Conservation (phyloP, 768 basidiomycete species). For the Mycena vulgaris region DNA sequence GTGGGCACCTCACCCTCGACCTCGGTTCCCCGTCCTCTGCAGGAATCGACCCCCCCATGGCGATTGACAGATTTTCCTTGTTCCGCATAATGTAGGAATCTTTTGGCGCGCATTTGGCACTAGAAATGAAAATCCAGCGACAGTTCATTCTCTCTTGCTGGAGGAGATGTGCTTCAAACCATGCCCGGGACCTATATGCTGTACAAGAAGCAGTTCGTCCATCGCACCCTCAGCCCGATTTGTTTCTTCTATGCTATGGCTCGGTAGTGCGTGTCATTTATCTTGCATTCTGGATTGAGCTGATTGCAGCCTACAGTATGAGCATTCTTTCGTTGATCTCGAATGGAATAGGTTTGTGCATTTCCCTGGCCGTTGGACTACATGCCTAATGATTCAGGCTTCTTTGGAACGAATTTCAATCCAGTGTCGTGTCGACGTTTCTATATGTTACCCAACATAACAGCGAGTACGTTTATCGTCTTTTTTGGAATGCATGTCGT, state of each 20-base stretch:
- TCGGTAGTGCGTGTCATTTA: constrained; percentile 14
- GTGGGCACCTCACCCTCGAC: background rate
- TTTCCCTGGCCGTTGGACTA: background rate
- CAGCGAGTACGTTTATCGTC: constrained; percentile 14
- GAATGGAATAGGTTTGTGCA: constrained; percentile 20
- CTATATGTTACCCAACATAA: constrained; percentile 31
- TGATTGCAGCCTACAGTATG: constrained; percentile 2
- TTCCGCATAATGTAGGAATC: constrained; percentile 32
- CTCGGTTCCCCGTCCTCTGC: background rate
- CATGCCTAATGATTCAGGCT: background rate
- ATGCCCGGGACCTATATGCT: constrained; percentile 12
- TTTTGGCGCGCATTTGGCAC: background rate
- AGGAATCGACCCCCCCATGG: constrained; percentile 10
- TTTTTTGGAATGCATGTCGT: background rate
- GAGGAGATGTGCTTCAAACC: constrained; percentile 26
- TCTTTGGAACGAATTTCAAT: constrained; percentile 13
- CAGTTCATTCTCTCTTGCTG: constrained; percentile 28
- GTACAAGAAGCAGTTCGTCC: constrained; percentile 22
- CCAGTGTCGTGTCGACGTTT: constrained; percentile 8
- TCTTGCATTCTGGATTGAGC: background rate
- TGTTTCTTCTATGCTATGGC: constrained; percentile 34
- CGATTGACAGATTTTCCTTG: constrained; percentile 25
- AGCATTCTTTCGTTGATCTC: constrained; percentile 16
- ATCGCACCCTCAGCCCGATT: constrained; percentile 4
- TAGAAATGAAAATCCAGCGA: background rate